Percentiles rank a stretch among this genome's conserved stretches.
These are phyloP conservation scores for Ceratocystis ficicola DNA, from an alignment of 2,329 filamentous ascomycete species.

Conservation along the genomic window DNA sequence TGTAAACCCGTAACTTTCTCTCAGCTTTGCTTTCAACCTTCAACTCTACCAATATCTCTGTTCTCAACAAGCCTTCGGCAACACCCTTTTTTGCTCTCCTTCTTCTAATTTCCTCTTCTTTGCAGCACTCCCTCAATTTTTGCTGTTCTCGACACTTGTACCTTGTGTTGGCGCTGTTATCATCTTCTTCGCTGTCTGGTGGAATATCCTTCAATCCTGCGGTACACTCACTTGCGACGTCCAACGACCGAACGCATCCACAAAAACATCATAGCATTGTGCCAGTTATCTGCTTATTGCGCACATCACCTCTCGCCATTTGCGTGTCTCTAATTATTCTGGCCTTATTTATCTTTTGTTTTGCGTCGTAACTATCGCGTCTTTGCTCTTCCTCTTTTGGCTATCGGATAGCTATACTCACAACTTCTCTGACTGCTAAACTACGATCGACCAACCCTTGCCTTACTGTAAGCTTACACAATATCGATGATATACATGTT, in stretches of 20 bases:
- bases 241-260: not conserved
- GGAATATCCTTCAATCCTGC: constrained; percentile 2
- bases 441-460: not conserved
- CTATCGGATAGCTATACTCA: not conserved
- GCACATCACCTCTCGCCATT: not conserved
- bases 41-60: not conserved
- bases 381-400: not conserved
- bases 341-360: not conserved
- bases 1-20: not conserved
- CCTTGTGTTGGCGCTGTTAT: not conserved
- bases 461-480: constrained; percentile 1
- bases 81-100: not conserved
- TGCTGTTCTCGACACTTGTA: not conserved
- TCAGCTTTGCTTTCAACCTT: not conserved
- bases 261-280: not conserved
- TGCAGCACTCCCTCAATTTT: not conserved
- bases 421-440: not conserved
- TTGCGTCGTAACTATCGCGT: not conserved
- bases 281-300: not conserved
- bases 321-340: not conserved
- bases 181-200: not conserved
- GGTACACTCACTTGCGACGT: not conserved
- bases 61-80: not conserved
- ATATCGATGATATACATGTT: not conserved
- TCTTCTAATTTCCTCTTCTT: not conserved